phyloP scores from a whole-genome alignment of 2,329 filamentous ascomycete genomes.

The Phoma herbarum region DNA sequence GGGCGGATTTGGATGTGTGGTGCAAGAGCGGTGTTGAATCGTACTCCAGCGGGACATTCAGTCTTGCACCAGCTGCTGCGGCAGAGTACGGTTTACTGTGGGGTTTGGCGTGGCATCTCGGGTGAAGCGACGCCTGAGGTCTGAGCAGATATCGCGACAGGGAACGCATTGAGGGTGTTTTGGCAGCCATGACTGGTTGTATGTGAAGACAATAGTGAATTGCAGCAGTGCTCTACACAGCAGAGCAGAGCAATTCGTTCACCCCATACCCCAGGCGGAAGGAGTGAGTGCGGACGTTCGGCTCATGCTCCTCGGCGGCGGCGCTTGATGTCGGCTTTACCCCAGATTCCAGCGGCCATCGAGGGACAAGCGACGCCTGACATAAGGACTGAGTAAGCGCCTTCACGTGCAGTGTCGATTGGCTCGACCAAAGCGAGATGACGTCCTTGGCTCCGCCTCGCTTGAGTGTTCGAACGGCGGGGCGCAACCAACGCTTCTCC shows the following conservation, averaged over 20 bases:
- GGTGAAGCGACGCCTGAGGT: conserved; percentile 37
- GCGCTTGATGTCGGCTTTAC: conserved; percentile 22
- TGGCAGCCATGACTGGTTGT: conserved; percentile 37
- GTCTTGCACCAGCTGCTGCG: conserved; percentile 60
- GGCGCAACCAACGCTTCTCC: conserved; percentile 1
- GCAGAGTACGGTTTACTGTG: conserved; percentile 57
- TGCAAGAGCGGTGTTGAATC: conserved; percentile 80
- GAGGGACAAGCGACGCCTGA: neutral
- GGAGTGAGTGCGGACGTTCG: conserved; percentile 22
- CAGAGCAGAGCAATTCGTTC: conserved; percentile 9
- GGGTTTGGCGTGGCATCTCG: conserved; percentile 33
- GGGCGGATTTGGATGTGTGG: conserved; percentile 77
- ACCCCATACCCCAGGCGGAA: conserved; percentile 18
- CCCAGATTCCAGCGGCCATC: conserved; percentile 7
- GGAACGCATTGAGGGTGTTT: conserved; percentile 42
- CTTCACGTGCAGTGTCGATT: conserved; percentile 13
- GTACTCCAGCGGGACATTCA: conserved; percentile 92
- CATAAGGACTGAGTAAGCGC: conserved; percentile 16
- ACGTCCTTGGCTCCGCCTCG: conserved; percentile 9
- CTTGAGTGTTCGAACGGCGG: conserved; percentile 17
- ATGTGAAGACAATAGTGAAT: neutral
- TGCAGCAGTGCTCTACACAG: neutral
- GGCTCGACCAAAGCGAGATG: conserved; percentile 2
- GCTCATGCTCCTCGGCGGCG: conserved; percentile 10
- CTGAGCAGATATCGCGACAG: conserved; percentile 43